These are phyloP conservation scores for Sphagnum tenellum DNA, from an alignment of 225 moss, liverwort and hornwort genomes.

Conservation along the genomic window DNA sequence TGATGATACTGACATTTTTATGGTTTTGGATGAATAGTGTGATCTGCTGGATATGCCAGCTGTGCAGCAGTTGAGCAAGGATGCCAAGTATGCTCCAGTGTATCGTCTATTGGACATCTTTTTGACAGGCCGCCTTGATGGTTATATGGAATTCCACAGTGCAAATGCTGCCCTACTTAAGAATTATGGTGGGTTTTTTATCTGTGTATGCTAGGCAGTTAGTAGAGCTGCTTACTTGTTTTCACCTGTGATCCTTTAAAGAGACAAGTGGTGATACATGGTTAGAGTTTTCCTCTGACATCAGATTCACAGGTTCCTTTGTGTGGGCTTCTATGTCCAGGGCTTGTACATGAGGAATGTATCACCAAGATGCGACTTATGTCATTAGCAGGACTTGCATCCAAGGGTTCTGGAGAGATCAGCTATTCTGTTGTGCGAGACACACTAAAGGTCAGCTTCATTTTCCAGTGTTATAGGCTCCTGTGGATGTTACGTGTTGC, in stretches of 20 bases:
- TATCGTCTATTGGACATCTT: conserved; percentile 83
- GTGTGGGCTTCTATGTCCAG: conserved; percentile 27
- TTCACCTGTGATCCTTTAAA: too few species aligned
- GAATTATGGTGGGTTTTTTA: conserved; percentile 45
- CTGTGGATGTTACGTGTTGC: too few species aligned
- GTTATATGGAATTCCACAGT: conserved; percentile 82
- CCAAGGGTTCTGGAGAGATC: conserved; percentile 76
- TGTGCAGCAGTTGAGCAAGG: conserved; percentile 68
- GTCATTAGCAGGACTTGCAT: conserved; percentile 88
- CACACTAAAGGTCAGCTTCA: conserved; percentile 56
- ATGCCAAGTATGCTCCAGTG: conserved; percentile 65
- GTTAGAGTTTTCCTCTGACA: neutral
- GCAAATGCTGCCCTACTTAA: conserved; percentile 61
- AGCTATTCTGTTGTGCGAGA: conserved; percentile 71
- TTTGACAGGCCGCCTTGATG: conserved; percentile 68
- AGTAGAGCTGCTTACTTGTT: too few species aligned
- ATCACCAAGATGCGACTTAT: conserved; percentile 92
- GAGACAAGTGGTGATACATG: too few species aligned
- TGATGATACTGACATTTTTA: neutral
- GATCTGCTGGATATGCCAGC: conserved; percentile 80
- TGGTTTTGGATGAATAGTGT: conserved; percentile 36
- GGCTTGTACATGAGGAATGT: conserved; percentile 88
- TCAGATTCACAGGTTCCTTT: neutral
- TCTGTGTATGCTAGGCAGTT: too few species aligned
- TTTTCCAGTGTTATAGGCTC: too few species aligned